Conservation (phyloP, 805 yeast genomes). For the Spathaspora sp. region DNA sequence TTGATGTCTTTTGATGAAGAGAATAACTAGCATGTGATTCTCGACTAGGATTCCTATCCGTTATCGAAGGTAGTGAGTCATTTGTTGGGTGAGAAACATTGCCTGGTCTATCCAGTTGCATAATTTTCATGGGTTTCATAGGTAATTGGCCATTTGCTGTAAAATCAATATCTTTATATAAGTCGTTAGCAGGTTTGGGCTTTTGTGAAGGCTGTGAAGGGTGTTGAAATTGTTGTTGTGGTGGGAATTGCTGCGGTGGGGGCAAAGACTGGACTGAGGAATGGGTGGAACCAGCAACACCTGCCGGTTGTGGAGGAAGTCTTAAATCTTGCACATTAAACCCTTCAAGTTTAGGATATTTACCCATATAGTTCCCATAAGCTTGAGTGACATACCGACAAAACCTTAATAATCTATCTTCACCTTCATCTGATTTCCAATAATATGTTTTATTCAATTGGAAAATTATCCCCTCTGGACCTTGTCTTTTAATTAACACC, state of each 20-base stretch:
- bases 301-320: background rate
- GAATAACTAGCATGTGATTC: background rate
- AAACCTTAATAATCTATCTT: constrained; percentile 33
- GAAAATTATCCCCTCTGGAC: constrained; percentile 55
- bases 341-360: constrained; percentile 35
- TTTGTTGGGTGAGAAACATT: background rate
- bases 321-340: constrained; percentile 10
- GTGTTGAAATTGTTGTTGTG: constrained; percentile 2
- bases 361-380: constrained; percentile 32
- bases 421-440: constrained; percentile 53
- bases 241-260: background rate
- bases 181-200: constrained; percentile 7
- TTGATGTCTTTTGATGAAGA: background rate
- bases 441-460: constrained; percentile 74
- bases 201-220: constrained; percentile 4
- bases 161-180: constrained; percentile 36
- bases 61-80: background rate
- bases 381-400: constrained; percentile 27
- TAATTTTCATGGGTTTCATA: constrained; percentile 37
- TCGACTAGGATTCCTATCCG: background rate
- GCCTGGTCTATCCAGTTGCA: constrained; percentile 25
- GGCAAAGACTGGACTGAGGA: constrained; percentile 14
- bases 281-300: constrained; percentile 15
- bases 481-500: constrained; percentile 47
- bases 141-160: constrained; percentile 42